Evolutionary conservation across 2,329 filamentous ascomycete genomes (phyloP).

Genomic region (Phaeoacremonium minimum): DNA sequence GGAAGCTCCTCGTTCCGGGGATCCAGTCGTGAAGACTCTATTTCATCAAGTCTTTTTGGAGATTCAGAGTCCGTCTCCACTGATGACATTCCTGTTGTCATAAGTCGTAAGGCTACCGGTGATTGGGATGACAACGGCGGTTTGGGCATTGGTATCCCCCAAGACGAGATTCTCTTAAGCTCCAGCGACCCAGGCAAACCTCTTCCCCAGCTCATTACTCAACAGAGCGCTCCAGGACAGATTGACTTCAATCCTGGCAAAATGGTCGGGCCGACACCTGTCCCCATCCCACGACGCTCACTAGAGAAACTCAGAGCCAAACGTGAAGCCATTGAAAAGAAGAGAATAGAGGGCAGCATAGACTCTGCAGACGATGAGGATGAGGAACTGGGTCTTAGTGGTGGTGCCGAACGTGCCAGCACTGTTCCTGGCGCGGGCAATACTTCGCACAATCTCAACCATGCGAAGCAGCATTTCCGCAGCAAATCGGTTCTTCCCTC

Average conservation of each 20-base stretch:
- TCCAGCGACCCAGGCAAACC: slow-evolving; percentile 31
- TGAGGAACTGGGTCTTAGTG: slow-evolving; percentile 67
- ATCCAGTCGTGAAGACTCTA: slow-evolving; percentile 83
- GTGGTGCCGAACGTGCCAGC: slow-evolving; percentile 26
- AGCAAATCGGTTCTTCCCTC: slow-evolving; percentile 61
- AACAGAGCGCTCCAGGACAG: slow-evolving; percentile 61
- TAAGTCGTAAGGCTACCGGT: slow-evolving; percentile 67
- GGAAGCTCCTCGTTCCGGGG: slow-evolving; percentile 72
- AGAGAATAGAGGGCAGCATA: slow-evolving; percentile 64
- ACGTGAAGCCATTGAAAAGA: slow-evolving; percentile 70
- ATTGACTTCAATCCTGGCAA: slow-evolving; percentile 43
- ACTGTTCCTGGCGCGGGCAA: slow-evolving; percentile 5
- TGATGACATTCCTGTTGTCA: slow-evolving; percentile 73
- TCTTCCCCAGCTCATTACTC: slow-evolving; percentile 51
- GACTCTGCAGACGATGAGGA: slow-evolving; percentile 96
- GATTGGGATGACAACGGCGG: slow-evolving; percentile 78
- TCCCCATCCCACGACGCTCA: slow-evolving; percentile 54
- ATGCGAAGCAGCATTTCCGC: slow-evolving; percentile 37
- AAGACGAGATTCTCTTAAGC: slow-evolving; percentile 43
- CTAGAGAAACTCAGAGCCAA: slow-evolving; percentile 71
- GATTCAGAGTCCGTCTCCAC: slow-evolving; percentile 75
- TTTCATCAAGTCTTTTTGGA: slow-evolving; percentile 82
- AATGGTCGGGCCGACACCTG: slow-evolving; percentile 39
- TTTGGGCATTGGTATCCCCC: slow-evolving; percentile 80
- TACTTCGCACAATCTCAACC: not conserved